Conservation (phyloP, 768 basidiomycete species). For the Hericium coralloides region DNA sequence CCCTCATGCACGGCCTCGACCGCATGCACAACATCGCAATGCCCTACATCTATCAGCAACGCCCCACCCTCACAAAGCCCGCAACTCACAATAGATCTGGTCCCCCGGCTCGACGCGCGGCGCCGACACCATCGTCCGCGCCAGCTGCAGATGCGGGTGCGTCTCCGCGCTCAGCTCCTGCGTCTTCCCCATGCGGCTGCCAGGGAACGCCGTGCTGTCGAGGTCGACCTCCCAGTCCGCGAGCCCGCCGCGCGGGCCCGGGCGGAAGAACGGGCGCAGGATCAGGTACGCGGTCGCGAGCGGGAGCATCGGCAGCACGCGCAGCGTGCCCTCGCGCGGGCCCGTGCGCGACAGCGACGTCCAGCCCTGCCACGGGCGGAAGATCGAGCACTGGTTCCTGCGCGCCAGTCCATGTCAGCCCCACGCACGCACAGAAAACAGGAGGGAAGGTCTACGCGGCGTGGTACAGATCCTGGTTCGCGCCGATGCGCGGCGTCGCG, state of each 20-base stretch:
- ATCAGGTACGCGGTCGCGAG: constrained; percentile 67
- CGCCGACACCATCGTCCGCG: constrained; percentile 58
- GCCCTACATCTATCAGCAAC: constrained; percentile 12
- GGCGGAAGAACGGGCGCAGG: constrained; percentile 69
- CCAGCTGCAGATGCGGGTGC: constrained; percentile 62
- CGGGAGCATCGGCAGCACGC: constrained; percentile 56
- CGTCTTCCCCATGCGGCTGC: constrained; percentile 17
- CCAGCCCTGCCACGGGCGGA: constrained; percentile 69
- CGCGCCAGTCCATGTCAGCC: not conserved
- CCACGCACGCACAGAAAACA: too few species aligned
- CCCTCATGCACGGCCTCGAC: constrained; percentile 47
- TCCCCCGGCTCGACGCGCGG: constrained; percentile 71
- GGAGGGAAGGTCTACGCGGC: constrained; percentile 1
- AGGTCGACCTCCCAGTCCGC: constrained; percentile 26
- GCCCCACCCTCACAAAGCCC: not conserved
- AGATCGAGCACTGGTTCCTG: constrained; percentile 18
- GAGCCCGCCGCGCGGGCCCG: constrained; percentile 22
- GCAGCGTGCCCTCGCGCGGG: constrained; percentile 60
- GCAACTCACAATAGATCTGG: constrained; percentile 50
- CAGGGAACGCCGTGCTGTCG: constrained; percentile 18
- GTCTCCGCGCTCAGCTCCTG: constrained; percentile 42
- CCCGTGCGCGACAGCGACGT: constrained; percentile 31
- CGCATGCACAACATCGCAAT: constrained; percentile 35
- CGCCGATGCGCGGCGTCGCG: constrained; percentile 48
- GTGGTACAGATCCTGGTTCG: constrained; percentile 24